Percentiles rank a stretch among this genome's conserved stretches.
Evolutionary conservation across 1,284 basidiomycete genomes (phyloP).

Genomic region (Stygiomarasmius scandens): DNA sequence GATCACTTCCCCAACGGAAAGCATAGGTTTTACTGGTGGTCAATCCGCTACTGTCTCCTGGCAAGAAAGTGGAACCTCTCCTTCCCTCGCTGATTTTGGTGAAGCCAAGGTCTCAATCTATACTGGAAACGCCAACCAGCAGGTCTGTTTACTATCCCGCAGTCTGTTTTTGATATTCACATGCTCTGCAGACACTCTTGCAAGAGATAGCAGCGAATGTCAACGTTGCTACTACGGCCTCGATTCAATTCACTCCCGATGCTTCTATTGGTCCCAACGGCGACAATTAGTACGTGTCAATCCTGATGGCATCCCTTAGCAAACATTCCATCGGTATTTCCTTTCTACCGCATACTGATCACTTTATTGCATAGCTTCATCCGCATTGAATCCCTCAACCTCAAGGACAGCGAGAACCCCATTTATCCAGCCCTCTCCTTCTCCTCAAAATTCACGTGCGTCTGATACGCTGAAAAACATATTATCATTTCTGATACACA

Average conservation of each 20-base stretch:
- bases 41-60: conserved; percentile 63
- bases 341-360: not conserved
- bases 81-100: conserved; percentile 64
- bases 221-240: conserved; percentile 60
- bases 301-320: too few relatives aligned
- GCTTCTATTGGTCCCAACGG: conserved; percentile 62
- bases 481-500: too few relatives aligned
- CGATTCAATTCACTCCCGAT: conserved; percentile 63
- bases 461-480: conserved; percentile 10
- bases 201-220: conserved; percentile 60
- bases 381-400: conserved; percentile 62
- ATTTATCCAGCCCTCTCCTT: conserved; percentile 70
- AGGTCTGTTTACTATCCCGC: conserved; percentile 44
- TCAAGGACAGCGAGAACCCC: conserved; percentile 53
- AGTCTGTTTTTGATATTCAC: not conserved
- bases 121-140: conserved; percentile 60
- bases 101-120: conserved; percentile 67
- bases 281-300: conserved; percentile 55
- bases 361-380: conserved; percentile 57
- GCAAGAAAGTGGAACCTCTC: conserved; percentile 63
- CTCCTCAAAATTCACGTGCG: conserved; percentile 79
- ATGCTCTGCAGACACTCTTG: conserved; percentile 54
- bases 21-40: conserved; percentile 61
- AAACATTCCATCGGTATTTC: not conserved
- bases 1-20: conserved; percentile 62